Evolutionary conservation across 176 grass and related monocot species (phyloP), one percentile per base, ranked within the genome.

Genomic region (Raddia distichophylla): DNA sequence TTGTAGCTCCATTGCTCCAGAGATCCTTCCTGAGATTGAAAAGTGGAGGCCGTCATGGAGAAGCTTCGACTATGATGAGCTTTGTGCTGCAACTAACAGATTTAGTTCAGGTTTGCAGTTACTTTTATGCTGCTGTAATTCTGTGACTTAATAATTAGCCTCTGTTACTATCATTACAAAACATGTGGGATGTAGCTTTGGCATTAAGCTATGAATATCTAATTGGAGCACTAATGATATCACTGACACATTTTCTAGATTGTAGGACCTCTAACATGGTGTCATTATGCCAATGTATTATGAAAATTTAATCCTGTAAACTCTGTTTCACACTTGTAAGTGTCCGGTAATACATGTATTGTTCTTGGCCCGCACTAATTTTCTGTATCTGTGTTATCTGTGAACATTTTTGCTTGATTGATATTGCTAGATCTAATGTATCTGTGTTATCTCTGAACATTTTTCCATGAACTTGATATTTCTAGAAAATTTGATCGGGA

Each of bases 21-120:
- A 98, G 74, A 81, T 91, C 73, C 79, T 84, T n/a, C 75, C 80
- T 56, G 91, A 93, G 74, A 87, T 91, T 42, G 84, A 82, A 51
- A 99, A 86, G 72, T 93, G 83, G 76, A 96, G 81, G 57, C 97
- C 93, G 49, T 93, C 93, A 77, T 99, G 97, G 97, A 89, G 97
- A 82, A 99, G 87, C 69, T 99, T 99, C 48, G 93, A 93, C 57
- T 90, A 96, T 17, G 34, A 83, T 27, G 97, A 99, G 77, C 93
- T 99, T 56, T 84, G 88, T 37, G 73, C 81, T 52, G 97, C 93
- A 12, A 99, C 97, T 61, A 74, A 92, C 77, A 88, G 83, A 61
- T 99, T 99, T 71, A 93, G 85, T 81, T 68, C 89, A 99, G 97
- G 97, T 95, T 66, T 74, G 62, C 63, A 71, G 55, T 67, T 59